Conservation (phyloP, 2,329 filamentous ascomycete species). For the Penicillium sp. region DNA sequence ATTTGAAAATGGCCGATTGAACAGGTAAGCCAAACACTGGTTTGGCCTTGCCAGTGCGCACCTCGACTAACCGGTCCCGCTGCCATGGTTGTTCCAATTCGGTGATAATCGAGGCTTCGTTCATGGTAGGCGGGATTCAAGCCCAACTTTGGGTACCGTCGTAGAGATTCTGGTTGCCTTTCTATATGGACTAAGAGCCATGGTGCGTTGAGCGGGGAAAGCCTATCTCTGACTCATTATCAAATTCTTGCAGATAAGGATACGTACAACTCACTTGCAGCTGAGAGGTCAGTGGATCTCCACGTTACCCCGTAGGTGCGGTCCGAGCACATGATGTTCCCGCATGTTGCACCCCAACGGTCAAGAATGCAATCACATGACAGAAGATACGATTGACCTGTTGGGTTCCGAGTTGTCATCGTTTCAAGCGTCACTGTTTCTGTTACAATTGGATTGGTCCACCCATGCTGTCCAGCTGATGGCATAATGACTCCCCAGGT, state of each 20-base stretch:
- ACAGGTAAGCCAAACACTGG: background rate
- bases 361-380: background rate
- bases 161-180: no score
- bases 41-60: background rate
- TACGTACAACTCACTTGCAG: no score
- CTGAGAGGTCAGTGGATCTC: background rate
- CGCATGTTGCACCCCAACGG: background rate
- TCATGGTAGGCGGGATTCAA: background rate
- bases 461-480: background rate
- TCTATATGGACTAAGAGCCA: no score
- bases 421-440: no score
- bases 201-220: no score
- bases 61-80: background rate
- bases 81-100: background rate
- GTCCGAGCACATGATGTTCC: background rate
- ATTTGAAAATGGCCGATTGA: background rate
- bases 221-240: no score
- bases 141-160: background rate
- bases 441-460: no score
- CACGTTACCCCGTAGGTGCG: background rate
- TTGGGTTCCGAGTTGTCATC: background rate
- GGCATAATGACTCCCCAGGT: constrained; percentile 9
- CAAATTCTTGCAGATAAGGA: no score
- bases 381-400: background rate
- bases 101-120: background rate